Percentiles rank a stretch among this genome's conserved stretches.
Conservation (phyloP, 2,329 filamentous ascomycete species). For the Lasiodiplodia theobromae region DNA sequence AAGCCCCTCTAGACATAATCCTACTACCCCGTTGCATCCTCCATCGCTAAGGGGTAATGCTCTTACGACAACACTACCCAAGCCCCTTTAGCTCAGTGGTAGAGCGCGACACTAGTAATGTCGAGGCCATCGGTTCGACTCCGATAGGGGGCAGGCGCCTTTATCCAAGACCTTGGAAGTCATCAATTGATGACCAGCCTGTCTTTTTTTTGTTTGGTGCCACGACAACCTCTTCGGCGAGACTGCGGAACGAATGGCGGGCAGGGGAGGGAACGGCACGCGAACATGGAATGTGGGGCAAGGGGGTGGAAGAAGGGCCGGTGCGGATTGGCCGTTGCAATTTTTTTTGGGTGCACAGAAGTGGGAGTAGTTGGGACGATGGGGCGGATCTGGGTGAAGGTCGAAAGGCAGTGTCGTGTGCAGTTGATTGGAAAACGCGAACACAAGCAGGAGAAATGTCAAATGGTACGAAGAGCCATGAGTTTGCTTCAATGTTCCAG, state of each 20-base stretch:
- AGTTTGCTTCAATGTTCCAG: background rate
- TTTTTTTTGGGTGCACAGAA: background rate
- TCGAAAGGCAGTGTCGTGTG: background rate
- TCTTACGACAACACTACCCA: background rate
- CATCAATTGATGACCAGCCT: background rate
- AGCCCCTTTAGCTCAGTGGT: conserved; percentile 31
- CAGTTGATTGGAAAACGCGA: background rate
- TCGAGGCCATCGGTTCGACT: conserved; percentile 31
- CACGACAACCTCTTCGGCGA: background rate
- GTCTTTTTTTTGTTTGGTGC: background rate
- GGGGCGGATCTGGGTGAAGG: background rate
- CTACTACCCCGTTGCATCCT: accelerated
- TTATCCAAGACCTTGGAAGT: background rate
- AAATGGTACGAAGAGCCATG: background rate
- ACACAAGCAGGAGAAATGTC: background rate
- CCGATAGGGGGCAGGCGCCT: conserved; percentile 24
- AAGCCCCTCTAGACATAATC: background rate
- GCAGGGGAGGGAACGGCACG: background rate
- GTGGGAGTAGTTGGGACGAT: background rate
- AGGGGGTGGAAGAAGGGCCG: background rate
- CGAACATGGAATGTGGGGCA: background rate
- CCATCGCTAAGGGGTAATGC: background rate
- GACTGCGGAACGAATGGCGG: background rate
- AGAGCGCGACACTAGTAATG: conserved; percentile 31
- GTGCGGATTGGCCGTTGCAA: background rate